A percentile compares a stretch with the other conserved stretches of the same genome.
These are phyloP conservation scores for Zygnema circumcarinatum DNA, from an alignment of 139 green algal genomes.

Conservation along the genomic window DNA sequence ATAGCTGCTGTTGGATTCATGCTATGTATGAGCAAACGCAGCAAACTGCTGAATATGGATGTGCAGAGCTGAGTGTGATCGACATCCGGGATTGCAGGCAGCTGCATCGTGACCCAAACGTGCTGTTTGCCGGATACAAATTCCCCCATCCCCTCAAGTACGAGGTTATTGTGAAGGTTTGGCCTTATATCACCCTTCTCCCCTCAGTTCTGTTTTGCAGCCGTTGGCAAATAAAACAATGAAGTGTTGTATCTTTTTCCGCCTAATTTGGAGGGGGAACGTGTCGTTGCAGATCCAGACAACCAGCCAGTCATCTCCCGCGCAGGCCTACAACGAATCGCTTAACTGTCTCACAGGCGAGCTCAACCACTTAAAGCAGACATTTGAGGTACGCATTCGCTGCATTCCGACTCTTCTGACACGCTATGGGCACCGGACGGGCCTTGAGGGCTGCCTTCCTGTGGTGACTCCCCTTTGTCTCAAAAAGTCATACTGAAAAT, in stretches of 20 bases:
- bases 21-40: no score
- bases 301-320: slow-evolving; percentile 38
- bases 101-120: slow-evolving; percentile 62
- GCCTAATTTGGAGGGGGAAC: no score
- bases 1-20: no score
- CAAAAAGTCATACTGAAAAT: no score
- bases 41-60: no score
- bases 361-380: slow-evolving; percentile 24
- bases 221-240: not conserved
- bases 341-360: slow-evolving; percentile 24
- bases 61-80: no score
- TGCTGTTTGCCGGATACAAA: slow-evolving; percentile 93
- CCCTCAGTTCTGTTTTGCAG: not conserved
- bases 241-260: no score
- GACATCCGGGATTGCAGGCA: no score
- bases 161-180: slow-evolving; percentile 77
- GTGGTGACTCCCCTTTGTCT: no score
- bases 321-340: slow-evolving; percentile 45
- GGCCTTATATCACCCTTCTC: not conserved
- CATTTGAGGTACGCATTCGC: slow-evolving; percentile 26
- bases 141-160: slow-evolving; percentile 93
- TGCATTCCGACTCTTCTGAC: no score
- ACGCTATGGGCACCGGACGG: no score
- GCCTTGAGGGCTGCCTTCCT: no score
- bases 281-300: slow-evolving; percentile 40